These are phyloP conservation scores for Scheffersomyces segobiensis DNA, from an alignment of 1,139 yeast genomes.

Conservation along the genomic window DNA sequence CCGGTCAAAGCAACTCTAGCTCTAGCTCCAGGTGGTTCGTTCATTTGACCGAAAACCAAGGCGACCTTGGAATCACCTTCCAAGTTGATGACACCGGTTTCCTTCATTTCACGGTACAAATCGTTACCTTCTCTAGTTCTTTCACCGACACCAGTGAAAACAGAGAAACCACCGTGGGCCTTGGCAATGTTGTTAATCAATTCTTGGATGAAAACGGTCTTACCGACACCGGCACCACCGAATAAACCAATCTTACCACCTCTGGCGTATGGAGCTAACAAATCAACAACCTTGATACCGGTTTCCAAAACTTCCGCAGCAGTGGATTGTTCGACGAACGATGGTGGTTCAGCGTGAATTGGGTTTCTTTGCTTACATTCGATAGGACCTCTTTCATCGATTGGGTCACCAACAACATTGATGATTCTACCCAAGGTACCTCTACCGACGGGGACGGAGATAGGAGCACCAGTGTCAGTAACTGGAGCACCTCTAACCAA, in stretches of 20 bases:
- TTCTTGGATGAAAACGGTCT: slow-evolving; percentile 99
- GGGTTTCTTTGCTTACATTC: slow-evolving; percentile 91
- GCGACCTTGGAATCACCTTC: slow-evolving; percentile 99
- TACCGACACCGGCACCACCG: slow-evolving; percentile 99
- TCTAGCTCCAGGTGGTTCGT: slow-evolving; percentile 99
- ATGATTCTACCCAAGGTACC: slow-evolving; percentile 98
- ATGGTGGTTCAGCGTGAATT: slow-evolving; percentile 97
- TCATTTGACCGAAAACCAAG: slow-evolving; percentile 99
- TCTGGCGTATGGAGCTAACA: slow-evolving; percentile 99
- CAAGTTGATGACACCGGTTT: slow-evolving; percentile 99
- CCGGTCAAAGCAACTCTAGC: slow-evolving; percentile 99
- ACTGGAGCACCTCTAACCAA: slow-evolving; percentile 96
- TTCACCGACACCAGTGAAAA: slow-evolving; percentile 99
- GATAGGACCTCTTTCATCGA: slow-evolving; percentile 99
- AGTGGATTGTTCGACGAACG: slow-evolving; percentile 95
- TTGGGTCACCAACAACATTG: slow-evolving; percentile 99
- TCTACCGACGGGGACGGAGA: slow-evolving; percentile 98
- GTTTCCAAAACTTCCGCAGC: slow-evolving; percentile 98
- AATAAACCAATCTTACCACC: slow-evolving; percentile 99
- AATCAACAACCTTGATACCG: slow-evolving; percentile 99
- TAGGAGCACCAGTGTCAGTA: slow-evolving; percentile 95
- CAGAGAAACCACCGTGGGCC: slow-evolving; percentile 99
- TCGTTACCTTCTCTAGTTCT: slow-evolving; percentile 99
- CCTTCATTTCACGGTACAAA: slow-evolving; percentile 99
- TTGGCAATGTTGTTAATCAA: slow-evolving; percentile 99